Conservation (phyloP, 2,329 filamentous ascomycete species). For the Ceratocystiopsis minuta region DNA sequence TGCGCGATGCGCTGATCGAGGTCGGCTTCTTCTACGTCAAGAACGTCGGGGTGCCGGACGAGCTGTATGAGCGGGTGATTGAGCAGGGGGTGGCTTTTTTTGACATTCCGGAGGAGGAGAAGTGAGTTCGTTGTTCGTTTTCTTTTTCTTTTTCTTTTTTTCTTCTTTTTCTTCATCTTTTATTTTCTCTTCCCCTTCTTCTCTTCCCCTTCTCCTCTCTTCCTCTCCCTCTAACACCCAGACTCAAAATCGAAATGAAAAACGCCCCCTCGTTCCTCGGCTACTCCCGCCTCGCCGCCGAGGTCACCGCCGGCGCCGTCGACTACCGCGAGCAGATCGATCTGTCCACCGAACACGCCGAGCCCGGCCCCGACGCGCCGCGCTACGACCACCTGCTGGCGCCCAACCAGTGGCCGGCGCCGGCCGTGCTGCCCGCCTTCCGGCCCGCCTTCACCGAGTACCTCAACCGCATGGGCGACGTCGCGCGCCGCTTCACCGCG, state of each 20-base stretch:
- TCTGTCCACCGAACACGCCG: constrained; percentile 58
- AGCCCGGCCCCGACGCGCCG: constrained; percentile 44
- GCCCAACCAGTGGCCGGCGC: constrained; percentile 65
- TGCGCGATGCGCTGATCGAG: constrained; percentile 62
- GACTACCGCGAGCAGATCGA: constrained; percentile 82
- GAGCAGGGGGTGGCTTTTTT: constrained; percentile 57
- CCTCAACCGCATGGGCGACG: constrained; percentile 53
- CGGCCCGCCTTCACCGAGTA: constrained; percentile 53
- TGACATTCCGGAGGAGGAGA: constrained; percentile 56
- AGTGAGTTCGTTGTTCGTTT: constrained; percentile 25
- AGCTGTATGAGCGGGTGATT: constrained; percentile 48
- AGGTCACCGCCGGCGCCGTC: constrained; percentile 53
- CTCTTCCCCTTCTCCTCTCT: neutral
- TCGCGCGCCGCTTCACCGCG: constrained; percentile 58
- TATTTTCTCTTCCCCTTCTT: neutral
- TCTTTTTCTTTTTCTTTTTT: neutral
- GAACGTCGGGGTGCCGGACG: constrained; percentile 54
- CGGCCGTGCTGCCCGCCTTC: constrained; percentile 46
- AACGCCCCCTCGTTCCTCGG: constrained; percentile 55
- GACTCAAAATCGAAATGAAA: constrained; percentile 53
- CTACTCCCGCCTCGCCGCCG: constrained; percentile 46
- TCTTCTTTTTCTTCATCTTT: too few relatives aligned
- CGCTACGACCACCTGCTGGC: constrained; percentile 57
- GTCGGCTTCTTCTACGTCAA: constrained; percentile 80
- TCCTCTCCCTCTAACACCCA: constrained; percentile 11